Percentiles rank a stretch among this genome's conserved stretches.
phyloP scores from a whole-genome alignment of 768 basidiomycete genomes.

The Phlebiopsis gigantea region DNA sequence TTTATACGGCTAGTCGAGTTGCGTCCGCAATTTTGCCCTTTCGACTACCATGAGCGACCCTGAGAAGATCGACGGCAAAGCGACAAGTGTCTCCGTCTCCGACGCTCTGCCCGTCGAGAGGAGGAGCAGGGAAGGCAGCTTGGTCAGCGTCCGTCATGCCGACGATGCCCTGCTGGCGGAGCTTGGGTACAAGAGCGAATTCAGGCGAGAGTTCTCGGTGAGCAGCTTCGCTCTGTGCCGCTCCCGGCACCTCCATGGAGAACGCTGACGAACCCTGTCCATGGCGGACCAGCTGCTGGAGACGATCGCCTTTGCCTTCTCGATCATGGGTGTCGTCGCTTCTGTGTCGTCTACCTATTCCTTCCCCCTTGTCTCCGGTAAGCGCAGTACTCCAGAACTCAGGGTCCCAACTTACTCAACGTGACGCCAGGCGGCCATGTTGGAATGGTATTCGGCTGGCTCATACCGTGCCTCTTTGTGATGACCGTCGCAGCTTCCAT shows the following conservation, averaged over 20 bases:
- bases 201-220: conserved; percentile 71
- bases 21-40: neutral
- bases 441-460: conserved; percentile 74
- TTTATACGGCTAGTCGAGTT: neutral
- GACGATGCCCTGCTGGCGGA: conserved; percentile 57
- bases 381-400: conserved; percentile 11
- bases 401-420: neutral
- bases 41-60: conserved; percentile 3
- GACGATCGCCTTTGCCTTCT: conserved; percentile 62
- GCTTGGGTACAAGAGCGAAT: conserved; percentile 69
- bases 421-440: conserved; percentile 57
- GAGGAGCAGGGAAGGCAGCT: conserved; percentile 3
- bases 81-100: neutral
- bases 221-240: conserved; percentile 14
- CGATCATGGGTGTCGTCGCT: conserved; percentile 69
- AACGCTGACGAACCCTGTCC: neutral
- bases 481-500: conserved; percentile 64
- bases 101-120: neutral
- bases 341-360: conserved; percentile 63
- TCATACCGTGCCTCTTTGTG: conserved; percentile 67
- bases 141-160: conserved; percentile 29
- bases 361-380: conserved; percentile 59
- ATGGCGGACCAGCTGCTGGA: conserved; percentile 40
- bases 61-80: conserved; percentile 5
- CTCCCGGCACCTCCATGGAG: neutral